Base-by-base conservation (phyloP, 257 asterid species). In the Nicotiana undulata region DNA sequence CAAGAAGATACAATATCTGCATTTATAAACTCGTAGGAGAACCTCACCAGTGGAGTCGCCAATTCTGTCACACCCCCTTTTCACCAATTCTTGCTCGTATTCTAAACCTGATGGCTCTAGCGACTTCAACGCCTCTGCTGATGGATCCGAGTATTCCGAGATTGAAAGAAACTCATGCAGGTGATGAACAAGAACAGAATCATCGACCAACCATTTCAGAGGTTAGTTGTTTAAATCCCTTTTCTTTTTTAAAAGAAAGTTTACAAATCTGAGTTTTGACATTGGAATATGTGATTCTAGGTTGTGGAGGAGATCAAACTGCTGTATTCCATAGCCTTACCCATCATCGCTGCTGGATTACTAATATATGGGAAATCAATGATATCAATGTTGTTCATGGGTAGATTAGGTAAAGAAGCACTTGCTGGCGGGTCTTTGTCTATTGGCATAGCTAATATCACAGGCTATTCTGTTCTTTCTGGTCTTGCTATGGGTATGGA, bases 351-450 rank as follows among this genome's bases (percentile, higher is more conserved):
- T 79, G 85, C 91, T 2, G 93, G 96, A 65, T 67, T 90, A 26
- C 89, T 92, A 1, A 80, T 86, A 16, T 94, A 88, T 66, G 92
- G 91, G 17, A 90, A 87, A 81, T 88, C 97, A 6, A 68, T 88
- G 22, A 89, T 94, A 53, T 92, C 98, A 3, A 87, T 91, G 91
- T 67, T 89, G 61, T 91, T 91, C 87, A 80, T 90, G 86, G 97
- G 98, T 20, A 81, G 86, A 26, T 77, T 94, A 13, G 95, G 98
- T 72, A 90, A 87, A 79, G 88, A 85, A 4, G 91, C 86, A 1
- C 75, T 94, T 26, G 97, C 98, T 4, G 97, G 98, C 0, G 98
- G 98, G 6, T 89, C 97, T 10, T 86, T 94, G 0, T 90, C 95
- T 1, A 86, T 88, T 51, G 97, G 93, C 63, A 78, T 94, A 32